Conservation (phyloP, 192 early-diverging fungal genomes). For the Haplosporangium gracile region DNA sequence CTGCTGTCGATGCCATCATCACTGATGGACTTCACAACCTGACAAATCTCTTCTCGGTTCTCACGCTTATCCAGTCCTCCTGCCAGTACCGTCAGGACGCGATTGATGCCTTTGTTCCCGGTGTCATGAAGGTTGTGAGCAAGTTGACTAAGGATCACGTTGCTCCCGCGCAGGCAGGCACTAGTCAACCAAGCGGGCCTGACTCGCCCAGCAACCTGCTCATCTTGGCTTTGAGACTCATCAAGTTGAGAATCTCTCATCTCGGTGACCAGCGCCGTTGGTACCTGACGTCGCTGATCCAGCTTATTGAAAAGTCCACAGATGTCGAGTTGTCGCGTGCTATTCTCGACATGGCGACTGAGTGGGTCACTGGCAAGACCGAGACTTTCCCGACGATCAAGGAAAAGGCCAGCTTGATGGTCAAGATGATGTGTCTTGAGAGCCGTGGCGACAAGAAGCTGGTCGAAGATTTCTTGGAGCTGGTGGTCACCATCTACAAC, state of each 20-base stretch:
- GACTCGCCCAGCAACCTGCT: constrained; percentile 67
- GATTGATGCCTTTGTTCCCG: constrained; percentile 78
- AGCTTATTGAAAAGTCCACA: constrained; percentile 88
- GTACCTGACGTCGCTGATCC: constrained; percentile 85
- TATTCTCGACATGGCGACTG: constrained; percentile 85
- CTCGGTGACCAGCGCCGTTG: constrained; percentile 89
- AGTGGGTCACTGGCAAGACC: constrained; percentile 85
- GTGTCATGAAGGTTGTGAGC: constrained; percentile 86
- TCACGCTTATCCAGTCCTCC: constrained; percentile 77
- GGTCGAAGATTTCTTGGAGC: constrained; percentile 85
- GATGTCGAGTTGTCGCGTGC: constrained; percentile 78
- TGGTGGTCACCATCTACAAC: constrained; percentile 94
- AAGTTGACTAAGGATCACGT: constrained; percentile 90
- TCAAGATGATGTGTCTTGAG: constrained; percentile 92
- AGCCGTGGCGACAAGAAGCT: constrained; percentile 75
- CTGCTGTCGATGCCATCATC: constrained; percentile 73
- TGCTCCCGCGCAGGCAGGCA: constrained; percentile 53
- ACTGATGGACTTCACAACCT: constrained; percentile 75
- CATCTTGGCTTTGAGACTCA: constrained; percentile 65
- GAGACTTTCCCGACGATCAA: constrained; percentile 96
- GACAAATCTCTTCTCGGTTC: constrained; percentile 74
- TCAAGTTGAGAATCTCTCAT: constrained; percentile 73
- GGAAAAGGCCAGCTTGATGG: constrained; percentile 95
- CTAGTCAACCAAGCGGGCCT: constrained; percentile 48
- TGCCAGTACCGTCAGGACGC: constrained; percentile 73